phyloP scores from a whole-genome alignment of 2,329 filamentous ascomycete species.

The Sporothrix mexicana region DNA sequence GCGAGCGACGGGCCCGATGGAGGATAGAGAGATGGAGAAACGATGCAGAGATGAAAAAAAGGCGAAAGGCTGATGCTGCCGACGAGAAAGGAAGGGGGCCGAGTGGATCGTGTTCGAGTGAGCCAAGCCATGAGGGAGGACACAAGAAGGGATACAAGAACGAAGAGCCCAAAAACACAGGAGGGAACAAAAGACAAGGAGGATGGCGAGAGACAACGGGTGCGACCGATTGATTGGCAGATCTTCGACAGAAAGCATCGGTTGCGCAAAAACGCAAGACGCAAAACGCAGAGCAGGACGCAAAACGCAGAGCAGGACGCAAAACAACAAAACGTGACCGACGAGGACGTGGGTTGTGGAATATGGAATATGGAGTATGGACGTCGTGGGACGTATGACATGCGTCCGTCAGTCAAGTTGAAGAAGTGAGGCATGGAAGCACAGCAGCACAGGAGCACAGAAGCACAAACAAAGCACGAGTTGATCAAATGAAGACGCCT shows the following conservation, averaged over 20 bases:
- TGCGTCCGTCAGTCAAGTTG: neutral
- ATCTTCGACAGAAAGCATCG: neutral
- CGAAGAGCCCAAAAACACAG: neutral
- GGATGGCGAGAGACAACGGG: neutral
- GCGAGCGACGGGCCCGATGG: conserved; percentile 2
- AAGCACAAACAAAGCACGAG: neutral
- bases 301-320: neutral
- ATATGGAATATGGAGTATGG: neutral
- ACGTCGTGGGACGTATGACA: conserved; percentile 10
- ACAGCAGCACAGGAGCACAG: too few relatives aligned
- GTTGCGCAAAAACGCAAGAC: conserved; percentile 8
- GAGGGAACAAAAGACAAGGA: neutral
- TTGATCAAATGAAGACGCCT: neutral
- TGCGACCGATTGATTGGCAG: neutral
- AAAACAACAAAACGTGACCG: neutral
- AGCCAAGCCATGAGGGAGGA: neutral
- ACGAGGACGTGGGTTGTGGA: neutral
- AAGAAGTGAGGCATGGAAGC: too few relatives aligned
- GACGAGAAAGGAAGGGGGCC: neutral
- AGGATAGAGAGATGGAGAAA: conserved; percentile 1
- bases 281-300: neutral
- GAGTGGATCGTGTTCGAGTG: neutral
- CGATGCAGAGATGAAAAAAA: neutral
- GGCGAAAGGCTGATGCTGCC: neutral
- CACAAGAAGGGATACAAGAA: neutral